These are phyloP conservation scores for Suhomyces panamericanus DNA, from an alignment of 1,139 yeast species.

Conservation along the genomic window DNA sequence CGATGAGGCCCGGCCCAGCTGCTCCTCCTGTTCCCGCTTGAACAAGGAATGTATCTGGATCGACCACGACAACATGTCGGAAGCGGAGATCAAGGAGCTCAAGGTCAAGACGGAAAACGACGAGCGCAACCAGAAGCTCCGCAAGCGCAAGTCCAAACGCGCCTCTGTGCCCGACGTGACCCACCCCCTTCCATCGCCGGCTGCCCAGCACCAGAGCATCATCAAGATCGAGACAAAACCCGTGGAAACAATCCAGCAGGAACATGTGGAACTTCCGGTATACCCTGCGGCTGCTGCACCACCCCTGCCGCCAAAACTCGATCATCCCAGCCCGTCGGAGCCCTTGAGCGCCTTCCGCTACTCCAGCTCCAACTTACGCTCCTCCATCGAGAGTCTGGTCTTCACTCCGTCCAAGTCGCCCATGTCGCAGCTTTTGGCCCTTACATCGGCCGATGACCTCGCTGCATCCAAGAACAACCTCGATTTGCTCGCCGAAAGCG, in stretches of 20 bases:
- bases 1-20: conserved; percentile 60
- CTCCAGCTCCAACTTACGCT: conserved; percentile 13
- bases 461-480: conserved; percentile 2
- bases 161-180: neutral
- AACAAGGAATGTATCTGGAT: conserved; percentile 30
- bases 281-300: neutral
- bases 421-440: conserved; percentile 3
- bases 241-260: no score
- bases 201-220: neutral
- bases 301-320: neutral
- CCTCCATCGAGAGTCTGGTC: conserved; percentile 1
- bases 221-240: neutral
- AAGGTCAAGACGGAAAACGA: conserved; percentile 29
- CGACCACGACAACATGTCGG: conserved; percentile 31
- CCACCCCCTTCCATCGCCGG: neutral
- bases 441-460: neutral
- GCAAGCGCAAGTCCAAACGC: conserved; percentile 30
- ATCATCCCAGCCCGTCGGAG: conserved; percentile 5
- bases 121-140: conserved; percentile 35
- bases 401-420: conserved; percentile 6
- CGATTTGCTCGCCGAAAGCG: conserved; percentile 10
- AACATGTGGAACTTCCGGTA: no score
- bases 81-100: conserved; percentile 25
- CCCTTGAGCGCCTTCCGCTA: conserved; percentile 13
- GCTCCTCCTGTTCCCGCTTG: conserved; percentile 42